Evolutionary conservation across 495 filamentous ascomycete genomes (phyloP).

Genomic region (Venustampulla echinocandica): DNA sequence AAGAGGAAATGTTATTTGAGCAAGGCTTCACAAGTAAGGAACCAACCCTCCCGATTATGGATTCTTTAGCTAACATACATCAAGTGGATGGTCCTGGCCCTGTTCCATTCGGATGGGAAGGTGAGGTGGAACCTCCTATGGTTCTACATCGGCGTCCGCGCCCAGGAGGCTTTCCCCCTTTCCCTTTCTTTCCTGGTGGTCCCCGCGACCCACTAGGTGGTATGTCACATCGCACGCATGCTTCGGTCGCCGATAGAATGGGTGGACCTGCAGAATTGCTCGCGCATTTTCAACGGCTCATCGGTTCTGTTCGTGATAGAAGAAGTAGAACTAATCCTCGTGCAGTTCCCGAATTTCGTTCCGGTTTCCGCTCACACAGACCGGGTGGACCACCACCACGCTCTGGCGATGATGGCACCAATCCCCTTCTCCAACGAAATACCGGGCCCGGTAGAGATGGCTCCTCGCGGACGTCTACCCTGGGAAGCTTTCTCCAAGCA

Average conservation of each 20-base stretch:
- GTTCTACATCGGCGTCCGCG: slow-evolving; percentile 20
- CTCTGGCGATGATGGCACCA: slow-evolving; percentile 65
- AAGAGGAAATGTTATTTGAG: slow-evolving; percentile 55
- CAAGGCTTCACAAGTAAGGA: slow-evolving; percentile 58
- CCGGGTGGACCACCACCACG: slow-evolving; percentile 29
- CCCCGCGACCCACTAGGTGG: slow-evolving; percentile 36
- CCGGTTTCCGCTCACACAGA: slow-evolving; percentile 16
- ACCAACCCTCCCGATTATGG: not conserved
- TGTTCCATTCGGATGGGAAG: slow-evolving; percentile 23
- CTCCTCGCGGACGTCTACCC: slow-evolving; percentile 23
- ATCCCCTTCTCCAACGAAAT: slow-evolving; percentile 57
- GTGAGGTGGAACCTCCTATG: slow-evolving; percentile 31
- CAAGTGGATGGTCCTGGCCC: slow-evolving; percentile 18
- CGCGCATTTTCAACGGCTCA: not conserved
- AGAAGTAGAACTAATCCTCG: slow-evolving; percentile 22
- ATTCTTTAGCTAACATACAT: not conserved
- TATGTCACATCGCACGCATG: slow-evolving; percentile 23
- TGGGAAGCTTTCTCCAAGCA: slow-evolving; percentile 15
- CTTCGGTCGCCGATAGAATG: not conserved
- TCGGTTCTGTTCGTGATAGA: slow-evolving; percentile 4
- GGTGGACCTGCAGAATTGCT: not conserved
- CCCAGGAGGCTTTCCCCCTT: slow-evolving; percentile 12
- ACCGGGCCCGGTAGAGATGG: slow-evolving; percentile 29
- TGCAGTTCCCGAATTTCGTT: slow-evolving; percentile 21
- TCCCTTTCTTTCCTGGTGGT: slow-evolving; percentile 35